Conservation (phyloP, 2,329 filamentous ascomycete species). For the Colletotrichum sidae region DNA sequence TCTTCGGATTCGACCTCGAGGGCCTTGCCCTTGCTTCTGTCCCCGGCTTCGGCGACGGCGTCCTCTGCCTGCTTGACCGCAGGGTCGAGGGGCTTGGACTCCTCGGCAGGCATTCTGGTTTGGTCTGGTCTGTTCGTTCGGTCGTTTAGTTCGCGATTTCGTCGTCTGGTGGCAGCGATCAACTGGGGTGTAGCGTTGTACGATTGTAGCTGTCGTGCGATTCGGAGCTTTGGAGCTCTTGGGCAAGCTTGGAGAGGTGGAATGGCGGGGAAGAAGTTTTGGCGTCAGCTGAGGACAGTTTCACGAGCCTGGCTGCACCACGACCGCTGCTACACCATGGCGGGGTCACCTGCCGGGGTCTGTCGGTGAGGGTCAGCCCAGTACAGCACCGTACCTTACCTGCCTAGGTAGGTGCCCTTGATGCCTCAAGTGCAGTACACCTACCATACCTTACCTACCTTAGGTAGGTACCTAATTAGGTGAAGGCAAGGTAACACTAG, state of each 20-base stretch:
- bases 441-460: too few relatives aligned
- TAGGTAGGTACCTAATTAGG: too few relatives aligned
- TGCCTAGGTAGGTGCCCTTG: too few relatives aligned
- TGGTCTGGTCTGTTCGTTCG: constrained; percentile 13
- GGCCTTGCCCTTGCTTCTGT: constrained; percentile 55
- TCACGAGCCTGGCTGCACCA: constrained; percentile 21
- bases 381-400: neutral
- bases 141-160: constrained; percentile 14
- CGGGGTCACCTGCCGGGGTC: constrained; percentile 26
- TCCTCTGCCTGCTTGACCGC: constrained; percentile 60
- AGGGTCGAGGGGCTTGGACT: constrained; percentile 72
- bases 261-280: constrained; percentile 38
- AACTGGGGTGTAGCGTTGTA: neutral
- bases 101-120: constrained; percentile 61
- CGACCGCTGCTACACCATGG: constrained; percentile 21
- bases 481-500: too few relatives aligned
- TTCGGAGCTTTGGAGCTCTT: constrained; percentile 32
- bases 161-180: neutral
- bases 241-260: constrained; percentile 29
- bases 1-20: constrained; percentile 61
- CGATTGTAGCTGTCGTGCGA: constrained; percentile 28
- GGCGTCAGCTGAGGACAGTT: constrained; percentile 35
- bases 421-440: too few relatives aligned
- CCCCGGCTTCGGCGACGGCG: constrained; percentile 49
- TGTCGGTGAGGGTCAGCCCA: constrained; percentile 8